phyloP scores from a whole-genome alignment of 1,139 yeast genomes.

The Schwanniomyces etchellsii region DNA sequence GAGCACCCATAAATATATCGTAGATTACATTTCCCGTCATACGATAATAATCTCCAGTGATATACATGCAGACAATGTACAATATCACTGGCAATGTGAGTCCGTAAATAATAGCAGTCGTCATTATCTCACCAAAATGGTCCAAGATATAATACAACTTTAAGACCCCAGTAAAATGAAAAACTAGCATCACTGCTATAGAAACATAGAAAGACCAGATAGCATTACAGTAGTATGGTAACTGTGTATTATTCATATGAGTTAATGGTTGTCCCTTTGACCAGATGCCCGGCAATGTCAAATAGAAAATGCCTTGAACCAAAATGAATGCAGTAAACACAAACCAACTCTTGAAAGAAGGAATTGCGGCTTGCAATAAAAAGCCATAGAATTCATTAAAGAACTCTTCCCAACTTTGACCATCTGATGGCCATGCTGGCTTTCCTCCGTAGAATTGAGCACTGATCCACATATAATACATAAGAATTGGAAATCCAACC shows the following conservation, averaged over 20 bases:
- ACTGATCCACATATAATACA: slow-evolving; percentile 96
- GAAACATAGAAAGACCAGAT: slow-evolving; percentile 75
- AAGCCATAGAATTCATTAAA: slow-evolving; percentile 36
- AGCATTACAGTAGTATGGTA: slow-evolving; percentile 93
- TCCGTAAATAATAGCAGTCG: slow-evolving; percentile 81
- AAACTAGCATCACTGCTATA: slow-evolving; percentile 47
- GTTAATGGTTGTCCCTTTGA: slow-evolving; percentile 89
- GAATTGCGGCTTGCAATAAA: slow-evolving; percentile 58
- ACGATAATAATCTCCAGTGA: slow-evolving; percentile 72
- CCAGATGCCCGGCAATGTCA: slow-evolving; percentile 91
- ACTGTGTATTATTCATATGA: slow-evolving; percentile 71
- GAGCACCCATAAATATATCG: slow-evolving; percentile 96
- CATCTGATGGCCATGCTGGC: slow-evolving; percentile 62
- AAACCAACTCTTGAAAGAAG: slow-evolving; percentile 60
- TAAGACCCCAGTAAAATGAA: slow-evolving; percentile 74
- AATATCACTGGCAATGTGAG: slow-evolving; percentile 55
- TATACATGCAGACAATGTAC: slow-evolving; percentile 58
- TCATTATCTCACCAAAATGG: slow-evolving; percentile 86
- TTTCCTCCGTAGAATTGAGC: slow-evolving; percentile 73
- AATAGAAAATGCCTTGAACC: slow-evolving; percentile 71
- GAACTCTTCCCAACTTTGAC: slow-evolving; percentile 57
- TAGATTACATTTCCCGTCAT: slow-evolving; percentile 89
- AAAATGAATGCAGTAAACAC: slow-evolving; percentile 66
- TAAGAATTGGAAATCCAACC: slow-evolving; percentile 82
- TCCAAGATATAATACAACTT: slow-evolving; percentile 70